Conservation (phyloP, 352 stramenopile genomes). For the Globisporangium megalacanthum region DNA sequence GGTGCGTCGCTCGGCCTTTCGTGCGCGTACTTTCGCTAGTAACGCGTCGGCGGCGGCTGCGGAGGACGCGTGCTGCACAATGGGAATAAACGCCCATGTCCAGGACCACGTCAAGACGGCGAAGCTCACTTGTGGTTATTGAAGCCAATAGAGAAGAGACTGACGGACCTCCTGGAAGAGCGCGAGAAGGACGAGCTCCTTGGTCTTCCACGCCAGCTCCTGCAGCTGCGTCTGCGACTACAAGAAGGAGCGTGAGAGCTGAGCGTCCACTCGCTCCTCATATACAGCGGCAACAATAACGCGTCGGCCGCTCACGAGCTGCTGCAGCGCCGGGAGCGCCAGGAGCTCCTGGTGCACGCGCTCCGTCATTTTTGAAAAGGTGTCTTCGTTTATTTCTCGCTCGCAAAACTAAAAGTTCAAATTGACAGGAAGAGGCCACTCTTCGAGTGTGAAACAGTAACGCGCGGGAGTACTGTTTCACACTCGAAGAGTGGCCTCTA, state of each 20-base stretch:
- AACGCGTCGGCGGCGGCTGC: slow-evolving; percentile 27
- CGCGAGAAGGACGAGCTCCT: slow-evolving; percentile 35
- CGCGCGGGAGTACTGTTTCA: no score
- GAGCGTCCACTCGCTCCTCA: no score
- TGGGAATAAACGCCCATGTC: not conserved
- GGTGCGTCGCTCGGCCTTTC: slow-evolving; percentile 40
- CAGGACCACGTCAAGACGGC: no score
- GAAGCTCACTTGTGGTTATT: no score
- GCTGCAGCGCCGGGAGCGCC: slow-evolving; percentile 24
- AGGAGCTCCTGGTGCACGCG: slow-evolving; percentile 27
- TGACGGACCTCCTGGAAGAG: slow-evolving; percentile 46
- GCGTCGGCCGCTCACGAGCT: slow-evolving; percentile 16
- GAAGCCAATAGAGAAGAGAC: not conserved
- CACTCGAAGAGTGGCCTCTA: no score
- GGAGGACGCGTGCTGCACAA: slow-evolving; percentile 41
- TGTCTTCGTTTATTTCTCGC: not conserved
- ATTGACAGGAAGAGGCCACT: no score
- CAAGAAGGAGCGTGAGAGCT: not conserved
- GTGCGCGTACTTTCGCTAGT: slow-evolving; percentile 21
- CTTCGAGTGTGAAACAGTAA: no score
- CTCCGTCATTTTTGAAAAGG: slow-evolving; percentile 9
- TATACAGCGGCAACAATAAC: not conserved
- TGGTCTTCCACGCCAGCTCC: slow-evolving; percentile 43
- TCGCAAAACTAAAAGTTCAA: no score
- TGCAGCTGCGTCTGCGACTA: slow-evolving; percentile 37